Evolutionary conservation across 1,139 yeast species (phyloP).

Genomic region (Hemisphaericaspora xylanilytica): DNA sequence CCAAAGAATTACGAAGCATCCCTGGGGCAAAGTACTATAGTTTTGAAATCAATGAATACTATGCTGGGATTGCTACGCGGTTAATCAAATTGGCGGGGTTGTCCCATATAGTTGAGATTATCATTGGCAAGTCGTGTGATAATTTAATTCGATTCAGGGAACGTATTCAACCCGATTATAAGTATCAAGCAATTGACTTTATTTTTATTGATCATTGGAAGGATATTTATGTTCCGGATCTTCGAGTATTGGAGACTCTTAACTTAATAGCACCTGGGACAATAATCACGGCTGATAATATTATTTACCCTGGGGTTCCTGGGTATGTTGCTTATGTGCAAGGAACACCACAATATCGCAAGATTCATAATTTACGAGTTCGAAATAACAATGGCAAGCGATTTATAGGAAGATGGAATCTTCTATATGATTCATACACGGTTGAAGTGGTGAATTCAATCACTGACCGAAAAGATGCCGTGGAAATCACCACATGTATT

Average conservation of each 20-base stretch:
- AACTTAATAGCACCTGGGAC: slow-evolving; percentile 42
- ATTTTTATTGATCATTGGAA: slow-evolving; percentile 45
- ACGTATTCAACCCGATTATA: slow-evolving; percentile 10
- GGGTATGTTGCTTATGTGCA: slow-evolving; percentile 41
- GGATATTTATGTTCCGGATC: slow-evolving; percentile 39
- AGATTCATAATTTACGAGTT: slow-evolving; percentile 23
- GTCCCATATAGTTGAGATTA: slow-evolving; percentile 28
- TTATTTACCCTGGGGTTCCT: slow-evolving; percentile 35
- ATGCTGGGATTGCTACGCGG: slow-evolving; percentile 31
- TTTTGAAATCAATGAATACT: slow-evolving; percentile 35
- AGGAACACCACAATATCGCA: slow-evolving; percentile 36
- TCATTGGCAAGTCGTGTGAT: slow-evolving; percentile 36
- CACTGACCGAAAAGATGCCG: slow-evolving; percentile 23
- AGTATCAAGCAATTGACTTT: slow-evolving; percentile 27
- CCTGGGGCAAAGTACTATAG: slow-evolving; percentile 33
- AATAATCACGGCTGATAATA: slow-evolving; percentile 41
- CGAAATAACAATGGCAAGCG: slow-evolving; percentile 28
- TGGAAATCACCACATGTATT: slow-evolving; percentile 30
- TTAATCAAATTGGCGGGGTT: slow-evolving; percentile 40
- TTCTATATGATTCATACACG: slow-evolving; percentile 37
- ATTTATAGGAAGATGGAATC: slow-evolving; percentile 43
- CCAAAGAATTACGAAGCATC: slow-evolving; percentile 23
- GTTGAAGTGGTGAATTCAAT: slow-evolving; percentile 13
- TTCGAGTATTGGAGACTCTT: slow-evolving; percentile 41
- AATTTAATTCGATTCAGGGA: slow-evolving; percentile 27